These are phyloP conservation scores for Neurospora sp. DNA, from an alignment of 2,329 filamentous ascomycete genomes.

Conservation along the genomic window DNA sequence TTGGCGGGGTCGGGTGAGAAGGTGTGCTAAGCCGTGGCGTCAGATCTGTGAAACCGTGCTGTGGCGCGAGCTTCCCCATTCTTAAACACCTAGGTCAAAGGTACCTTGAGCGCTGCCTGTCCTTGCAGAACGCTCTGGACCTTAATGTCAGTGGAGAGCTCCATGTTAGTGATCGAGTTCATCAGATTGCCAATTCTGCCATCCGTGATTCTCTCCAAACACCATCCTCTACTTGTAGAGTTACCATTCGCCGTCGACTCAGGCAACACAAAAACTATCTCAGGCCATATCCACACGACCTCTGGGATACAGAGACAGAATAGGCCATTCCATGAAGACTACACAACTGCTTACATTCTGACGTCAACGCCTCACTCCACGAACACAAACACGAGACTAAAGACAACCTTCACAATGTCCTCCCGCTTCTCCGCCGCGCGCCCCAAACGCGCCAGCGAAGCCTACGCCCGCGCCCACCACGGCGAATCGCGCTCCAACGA, in stretches of 20 bases:
- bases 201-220: neutral
- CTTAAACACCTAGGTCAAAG: neutral
- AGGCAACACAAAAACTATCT: neutral
- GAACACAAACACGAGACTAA: conserved; percentile 16
- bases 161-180: neutral
- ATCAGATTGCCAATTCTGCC: neutral
- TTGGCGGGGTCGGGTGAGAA: neutral
- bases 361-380: conserved; percentile 13
- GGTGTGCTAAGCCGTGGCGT: neutral
- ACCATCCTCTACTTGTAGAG: neutral
- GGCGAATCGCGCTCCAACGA: conserved; percentile 32
- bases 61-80: neutral
- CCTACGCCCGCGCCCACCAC: conserved; percentile 67
- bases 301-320: neutral
- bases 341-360: neutral
- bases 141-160: neutral
- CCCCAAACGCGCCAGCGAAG: conserved; percentile 74
- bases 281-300: neutral
- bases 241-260: neutral
- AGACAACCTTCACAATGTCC: conserved; percentile 11
- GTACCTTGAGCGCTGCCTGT: neutral
- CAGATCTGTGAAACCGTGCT: neutral
- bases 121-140: neutral
- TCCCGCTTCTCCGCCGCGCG: conserved; percentile 56
- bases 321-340: neutral